Evolutionary conservation across 306 rosid genomes (phyloP), one percentile per base, ranked within the genome.

Genomic region (Carpinus viminea): DNA sequence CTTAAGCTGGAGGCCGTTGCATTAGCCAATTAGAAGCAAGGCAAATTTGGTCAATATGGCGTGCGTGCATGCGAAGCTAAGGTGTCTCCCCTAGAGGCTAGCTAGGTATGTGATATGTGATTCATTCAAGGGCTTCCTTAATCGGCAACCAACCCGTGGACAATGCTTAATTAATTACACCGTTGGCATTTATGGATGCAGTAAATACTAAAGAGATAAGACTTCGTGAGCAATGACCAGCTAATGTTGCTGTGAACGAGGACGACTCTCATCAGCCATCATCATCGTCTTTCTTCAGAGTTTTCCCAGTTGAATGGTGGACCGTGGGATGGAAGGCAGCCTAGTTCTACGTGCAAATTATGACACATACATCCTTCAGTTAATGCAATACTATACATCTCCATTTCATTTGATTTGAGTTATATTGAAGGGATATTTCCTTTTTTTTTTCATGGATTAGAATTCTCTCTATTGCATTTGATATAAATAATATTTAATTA

Each of bases 301-400:
- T 21, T 2, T 62, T 6, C 55, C 8, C 46, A 74, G 3, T 78
- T 70, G 38, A 75, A 71, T 78, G 82, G 54, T 72, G 26, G 26
- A 24, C 26, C 26, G 26, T 24, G 73, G 55, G 8, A 41, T 41
- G 45, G 45, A 41, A 41, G 45, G 74, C 3, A 71, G 73, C 81
- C 85, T 87, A 38, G 88, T 81, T 83, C 28, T 69, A 82, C 43
- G 93, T 87, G 95, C 89, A 91, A 70, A 36, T 41, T 65, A 41
- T 59, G 47, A 74, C 43, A 57, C 34, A 24, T 26, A 41, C 8
- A 41, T 6, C 38, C 36, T 59, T 59, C 12, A 57, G 9, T 56
- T 31, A 31, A 31, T 56, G 62, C 62, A 56, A 21, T 9, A 10
- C 34, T 21, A 24, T 24, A 24, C n/a, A 24, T 24, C 26, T 24